Conservation (phyloP, 2,329 filamentous ascomycete genomes). For the Thyridium curvatum region DNA sequence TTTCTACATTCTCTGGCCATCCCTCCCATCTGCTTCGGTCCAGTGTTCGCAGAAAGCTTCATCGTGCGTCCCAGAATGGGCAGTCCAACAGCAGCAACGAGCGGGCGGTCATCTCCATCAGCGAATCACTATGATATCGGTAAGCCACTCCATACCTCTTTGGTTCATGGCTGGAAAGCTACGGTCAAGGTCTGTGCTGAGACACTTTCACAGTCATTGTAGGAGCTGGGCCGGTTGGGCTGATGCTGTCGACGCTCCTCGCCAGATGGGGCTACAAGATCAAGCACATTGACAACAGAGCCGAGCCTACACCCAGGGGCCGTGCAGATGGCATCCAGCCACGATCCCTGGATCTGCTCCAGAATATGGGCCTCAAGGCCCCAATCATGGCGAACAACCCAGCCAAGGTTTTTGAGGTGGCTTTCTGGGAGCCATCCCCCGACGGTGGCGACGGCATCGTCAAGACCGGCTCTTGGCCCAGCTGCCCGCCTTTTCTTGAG, state of each 20-base stretch:
- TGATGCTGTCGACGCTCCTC: conserved; percentile 81
- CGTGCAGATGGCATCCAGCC: conserved; percentile 91
- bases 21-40: too few relatives aligned
- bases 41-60: too few relatives aligned
- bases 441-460: conserved; percentile 50
- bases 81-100: too few relatives aligned
- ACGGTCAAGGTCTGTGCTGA: too few relatives aligned
- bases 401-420: conserved; percentile 75
- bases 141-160: too few relatives aligned
- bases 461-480: conserved; percentile 72
- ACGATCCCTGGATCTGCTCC: conserved; percentile 76
- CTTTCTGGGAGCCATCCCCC: conserved; percentile 66
- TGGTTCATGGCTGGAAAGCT: too few relatives aligned
- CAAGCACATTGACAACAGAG: conserved; percentile 88
- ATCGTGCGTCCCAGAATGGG: too few relatives aligned
- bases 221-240: conserved; percentile 81
- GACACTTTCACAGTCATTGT: too few relatives aligned
- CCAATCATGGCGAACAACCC: conserved; percentile 83
- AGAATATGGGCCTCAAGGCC: conserved; percentile 85
- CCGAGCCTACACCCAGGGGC: conserved; percentile 77
- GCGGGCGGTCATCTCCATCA: too few relatives aligned
- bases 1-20: too few relatives aligned
- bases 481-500: conserved; percentile 78
- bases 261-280: conserved; percentile 92
- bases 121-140: too few relatives aligned